Base-by-base conservation (phyloP, 305 asterid species). In the Fraxinus latifolia region DNA sequence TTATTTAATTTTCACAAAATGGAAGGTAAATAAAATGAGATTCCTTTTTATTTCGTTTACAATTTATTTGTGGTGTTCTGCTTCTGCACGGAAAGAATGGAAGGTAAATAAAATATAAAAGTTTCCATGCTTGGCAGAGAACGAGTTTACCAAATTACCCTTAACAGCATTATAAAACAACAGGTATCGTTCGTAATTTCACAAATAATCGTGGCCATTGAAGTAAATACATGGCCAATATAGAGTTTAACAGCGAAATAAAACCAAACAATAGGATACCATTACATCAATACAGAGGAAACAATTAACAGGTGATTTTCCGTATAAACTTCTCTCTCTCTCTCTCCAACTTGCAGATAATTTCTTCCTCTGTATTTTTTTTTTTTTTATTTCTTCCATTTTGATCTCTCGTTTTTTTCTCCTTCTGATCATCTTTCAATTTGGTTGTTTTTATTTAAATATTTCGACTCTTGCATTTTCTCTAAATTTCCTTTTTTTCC, bases 241-340 rank as follows among this genome's bases (percentile, higher is more conserved):
- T 71, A 36, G 80, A 83, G 32, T 29, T 39, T 79, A 21, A 74
- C 78, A 44, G 78, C 33, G 34, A 31, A 68, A 68, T 68, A 29
- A 68, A 68, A 68, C 33, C 74, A 14, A 29, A 68, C 37, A 29
- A 31, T 27, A 68, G 9, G 9, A 62, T 12, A 3, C 17, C 27
- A 14, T 74, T 73, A 58, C 50, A 76, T 53, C 78, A 80, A 85
- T 77, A 79, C 70, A 37, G 42, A 7, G 74, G 77, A 75, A 72
- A 50, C 77, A 82, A 73, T 82, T 83, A 76, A 81, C 84, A 86
- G 84, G 87, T 86, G 80, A 86, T 80, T 89, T 83, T 84, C 83
- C 79, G 70, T 67, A 67, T 34, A 80, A 84, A 39, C 80, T 25
- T 80, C 78, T 33, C 68, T 73, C 42, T 79, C 83, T 39, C 84